Percentiles rank a stretch among this genome's conserved stretches.
These are phyloP conservation scores for Candida maesae DNA, from an alignment of 805 yeast species.

Conservation along the genomic window DNA sequence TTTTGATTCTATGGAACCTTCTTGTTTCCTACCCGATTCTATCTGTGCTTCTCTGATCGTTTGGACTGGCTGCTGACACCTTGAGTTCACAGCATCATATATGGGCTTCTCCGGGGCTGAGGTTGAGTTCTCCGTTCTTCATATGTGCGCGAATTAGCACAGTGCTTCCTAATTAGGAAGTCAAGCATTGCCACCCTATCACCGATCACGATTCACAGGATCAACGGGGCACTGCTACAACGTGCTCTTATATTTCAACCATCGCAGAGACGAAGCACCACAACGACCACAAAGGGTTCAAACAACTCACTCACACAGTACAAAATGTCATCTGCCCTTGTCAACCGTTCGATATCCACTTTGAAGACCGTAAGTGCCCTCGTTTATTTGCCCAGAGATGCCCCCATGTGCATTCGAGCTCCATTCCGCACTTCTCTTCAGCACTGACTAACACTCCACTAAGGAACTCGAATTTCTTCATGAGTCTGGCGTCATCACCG, in stretches of 20 bases:
- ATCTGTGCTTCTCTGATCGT: conserved; percentile 36
- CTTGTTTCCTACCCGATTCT: conserved; percentile 62
- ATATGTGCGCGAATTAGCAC: background rate
- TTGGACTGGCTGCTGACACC: background rate
- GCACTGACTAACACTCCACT: background rate
- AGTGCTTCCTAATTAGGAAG: background rate
- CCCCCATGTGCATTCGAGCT: too few relatives aligned
- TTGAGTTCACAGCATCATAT: background rate
- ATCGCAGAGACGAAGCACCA: too few relatives aligned
- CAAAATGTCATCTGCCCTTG: conserved; percentile 54
- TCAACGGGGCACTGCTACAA: conserved; percentile 1
- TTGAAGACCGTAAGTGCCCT: conserved; percentile 50
- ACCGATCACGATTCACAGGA: background rate
- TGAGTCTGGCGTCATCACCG: conserved; percentile 70
- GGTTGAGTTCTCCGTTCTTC: too few relatives aligned
- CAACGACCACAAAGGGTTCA: too few relatives aligned
- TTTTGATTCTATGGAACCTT: conserved; percentile 63
- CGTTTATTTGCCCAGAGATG: too few relatives aligned
- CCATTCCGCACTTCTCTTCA: too few relatives aligned
- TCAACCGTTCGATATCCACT: conserved; percentile 76
- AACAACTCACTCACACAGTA: conserved; percentile 14
- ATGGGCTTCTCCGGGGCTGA: too few relatives aligned
- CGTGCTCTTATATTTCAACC: too few relatives aligned
- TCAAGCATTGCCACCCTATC: too few relatives aligned
- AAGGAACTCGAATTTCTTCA: conserved; percentile 70